Evolutionary conservation across 2,329 filamentous ascomycete species (phyloP).

Genomic region (Pseudopithomyces chartarum): DNA sequence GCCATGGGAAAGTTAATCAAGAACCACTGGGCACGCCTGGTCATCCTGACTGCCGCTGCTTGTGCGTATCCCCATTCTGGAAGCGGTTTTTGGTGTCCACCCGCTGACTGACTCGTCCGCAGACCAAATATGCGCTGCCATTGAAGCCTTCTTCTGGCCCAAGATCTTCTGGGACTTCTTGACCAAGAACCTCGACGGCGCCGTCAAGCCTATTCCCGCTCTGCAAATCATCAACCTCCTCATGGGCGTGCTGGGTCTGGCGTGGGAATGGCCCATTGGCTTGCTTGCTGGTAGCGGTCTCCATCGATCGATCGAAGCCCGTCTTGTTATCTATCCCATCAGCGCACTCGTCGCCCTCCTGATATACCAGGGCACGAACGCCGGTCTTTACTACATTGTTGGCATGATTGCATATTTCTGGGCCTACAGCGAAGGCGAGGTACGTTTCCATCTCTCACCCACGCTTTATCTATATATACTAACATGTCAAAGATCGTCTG

Average conservation of each 20-base stretch:
- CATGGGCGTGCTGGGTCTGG: conserved; percentile 76
- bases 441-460: conserved; percentile 56
- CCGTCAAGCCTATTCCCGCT: conserved; percentile 84
- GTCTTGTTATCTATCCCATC: conserved; percentile 82
- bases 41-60: conserved; percentile 80
- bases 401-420: conserved; percentile 90
- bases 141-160: conserved; percentile 96
- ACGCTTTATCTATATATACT: conserved; percentile 5
- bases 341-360: conserved; percentile 74
- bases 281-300: conserved; percentile 76
- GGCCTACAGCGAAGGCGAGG: conserved; percentile 97
- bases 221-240: conserved; percentile 90
- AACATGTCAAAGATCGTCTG: conserved; percentile 49
- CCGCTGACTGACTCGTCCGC: conserved; percentile 15
- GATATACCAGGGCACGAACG: conserved; percentile 90
- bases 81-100: neutral
- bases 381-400: conserved; percentile 88
- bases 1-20: conserved; percentile 97
- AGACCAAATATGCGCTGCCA: conserved; percentile 85
- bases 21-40: conserved; percentile 97
- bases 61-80: conserved; percentile 62
- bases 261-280: conserved; percentile 86
- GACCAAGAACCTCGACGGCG: conserved; percentile 84
- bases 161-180: conserved; percentile 99
- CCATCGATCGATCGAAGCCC: conserved; percentile 86